These are phyloP conservation scores for Canavalia gladiata DNA, from an alignment of 306 rosid genomes.

Conservation along the genomic window DNA sequence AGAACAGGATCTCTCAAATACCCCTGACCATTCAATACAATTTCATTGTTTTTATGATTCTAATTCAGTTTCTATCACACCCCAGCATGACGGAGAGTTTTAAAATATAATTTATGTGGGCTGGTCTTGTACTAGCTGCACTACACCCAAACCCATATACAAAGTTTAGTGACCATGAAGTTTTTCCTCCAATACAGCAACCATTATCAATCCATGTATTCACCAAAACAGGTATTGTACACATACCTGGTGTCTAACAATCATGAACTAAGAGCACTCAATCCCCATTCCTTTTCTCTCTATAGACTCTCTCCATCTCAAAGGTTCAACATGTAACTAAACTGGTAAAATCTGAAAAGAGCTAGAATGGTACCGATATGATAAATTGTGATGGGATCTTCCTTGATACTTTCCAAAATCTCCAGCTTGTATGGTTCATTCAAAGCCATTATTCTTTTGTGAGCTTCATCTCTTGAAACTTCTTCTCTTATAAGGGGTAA, in stretches of 20 bases:
- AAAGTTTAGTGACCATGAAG: neutral
- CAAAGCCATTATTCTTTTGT: constrained; percentile 75
- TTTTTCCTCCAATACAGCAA: constrained; percentile 7
- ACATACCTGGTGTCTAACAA: constrained; percentile 20
- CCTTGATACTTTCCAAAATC: constrained; percentile 92
- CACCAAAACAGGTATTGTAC: constrained; percentile 16
- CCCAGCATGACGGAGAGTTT: neutral
- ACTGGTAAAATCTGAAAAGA: constrained; percentile 41
- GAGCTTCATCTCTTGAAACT: constrained; percentile 94
- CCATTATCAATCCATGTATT: constrained; percentile 2
- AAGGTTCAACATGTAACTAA: constrained; percentile 34
- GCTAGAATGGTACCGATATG: constrained; percentile 78
- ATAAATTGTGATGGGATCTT: constrained; percentile 88
- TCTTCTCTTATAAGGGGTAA: constrained; percentile 93
- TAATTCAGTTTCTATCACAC: too few relatives aligned
- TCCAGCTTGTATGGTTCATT: constrained; percentile 95
- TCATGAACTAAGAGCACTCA: constrained; percentile 19
- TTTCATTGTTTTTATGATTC: too few relatives aligned
- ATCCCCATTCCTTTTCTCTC: constrained; percentile 3
- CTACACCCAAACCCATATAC: constrained; percentile 11
- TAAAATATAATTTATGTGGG: neutral
- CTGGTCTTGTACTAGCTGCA: neutral
- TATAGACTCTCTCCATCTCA: constrained; percentile 7
- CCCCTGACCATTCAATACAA: too few relatives aligned
- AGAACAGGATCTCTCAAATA: too few relatives aligned